Percentiles rank a stretch among this genome's conserved stretches.
These are phyloP conservation scores for Brassica incana DNA, from an alignment of 345 rosid species.

Conservation along the genomic window DNA sequence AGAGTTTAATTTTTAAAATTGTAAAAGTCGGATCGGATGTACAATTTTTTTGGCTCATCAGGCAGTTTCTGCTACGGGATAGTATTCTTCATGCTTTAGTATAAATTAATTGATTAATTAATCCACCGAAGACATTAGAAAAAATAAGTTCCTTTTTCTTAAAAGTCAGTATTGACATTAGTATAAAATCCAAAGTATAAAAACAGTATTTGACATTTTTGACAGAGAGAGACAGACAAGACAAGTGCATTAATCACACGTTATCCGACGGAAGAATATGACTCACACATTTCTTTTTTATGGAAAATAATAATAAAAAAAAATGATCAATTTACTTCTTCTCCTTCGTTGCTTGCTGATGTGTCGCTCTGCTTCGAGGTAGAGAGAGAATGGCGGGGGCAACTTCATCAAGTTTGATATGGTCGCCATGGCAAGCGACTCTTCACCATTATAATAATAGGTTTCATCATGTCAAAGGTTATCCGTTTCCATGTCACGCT, in stretches of 20 bases:
- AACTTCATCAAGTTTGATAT: conserved; percentile 31
- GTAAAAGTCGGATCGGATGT: conserved; percentile 14
- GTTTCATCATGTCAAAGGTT: conserved; percentile 9
- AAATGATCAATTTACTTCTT: background rate
- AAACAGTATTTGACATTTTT: background rate
- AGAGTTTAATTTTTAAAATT: background rate
- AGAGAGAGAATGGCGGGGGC: conserved; percentile 47
- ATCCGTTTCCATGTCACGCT: conserved; percentile 33
- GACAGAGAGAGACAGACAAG: background rate
- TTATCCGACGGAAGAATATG: conserved; percentile 22
- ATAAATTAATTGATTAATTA: background rate
- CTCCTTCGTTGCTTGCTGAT: conserved; percentile 10
- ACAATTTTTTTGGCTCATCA: background rate
- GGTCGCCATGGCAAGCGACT: conserved; percentile 46
- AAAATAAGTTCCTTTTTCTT: background rate
- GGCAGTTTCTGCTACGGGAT: background rate
- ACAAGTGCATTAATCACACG: conserved; percentile 23
- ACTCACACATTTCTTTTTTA: conserved; percentile 8
- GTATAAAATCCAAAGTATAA: too few relatives aligned
- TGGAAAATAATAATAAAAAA: background rate
- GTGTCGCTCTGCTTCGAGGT: conserved; percentile 26
- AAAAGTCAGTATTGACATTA: background rate
- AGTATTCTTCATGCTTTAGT: background rate
- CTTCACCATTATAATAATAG: conserved; percentile 33
- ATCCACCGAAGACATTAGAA: background rate